Evolutionary conservation across 75 land plant genomes (phyloP).

Genomic region (Pinus taeda): DNA sequence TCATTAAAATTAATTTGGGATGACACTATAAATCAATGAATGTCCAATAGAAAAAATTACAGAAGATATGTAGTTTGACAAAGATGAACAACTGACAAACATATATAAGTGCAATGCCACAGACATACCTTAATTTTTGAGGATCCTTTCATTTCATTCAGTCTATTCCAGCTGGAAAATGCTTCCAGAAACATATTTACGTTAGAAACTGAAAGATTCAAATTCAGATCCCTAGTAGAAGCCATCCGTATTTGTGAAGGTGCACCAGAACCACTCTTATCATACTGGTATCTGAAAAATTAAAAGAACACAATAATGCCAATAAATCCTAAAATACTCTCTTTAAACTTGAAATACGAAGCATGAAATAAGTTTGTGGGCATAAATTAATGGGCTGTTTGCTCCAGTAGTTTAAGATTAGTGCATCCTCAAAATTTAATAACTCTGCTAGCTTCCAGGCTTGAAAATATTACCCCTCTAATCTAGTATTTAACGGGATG

Average conservation of each 20-base stretch:
- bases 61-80: background rate
- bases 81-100: background rate
- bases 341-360: background rate
- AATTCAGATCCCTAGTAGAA: constrained; percentile 66
- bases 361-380: background rate
- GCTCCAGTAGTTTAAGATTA: background rate
- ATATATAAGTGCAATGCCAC: background rate
- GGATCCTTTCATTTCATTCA: constrained; percentile 41
- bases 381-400: background rate
- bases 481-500: background rate
- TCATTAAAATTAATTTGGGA: too few relatives aligned
- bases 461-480: background rate
- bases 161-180: constrained; percentile 84
- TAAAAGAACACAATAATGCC: background rate
- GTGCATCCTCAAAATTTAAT: background rate
- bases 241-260: constrained; percentile 65
- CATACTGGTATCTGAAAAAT: constrained; percentile 50
- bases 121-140: constrained; percentile 27
- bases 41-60: background rate
- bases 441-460: background rate
- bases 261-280: constrained; percentile 39
- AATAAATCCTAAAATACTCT: background rate
- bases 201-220: constrained; percentile 83
- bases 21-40: too few relatives aligned
- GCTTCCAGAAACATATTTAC: constrained; percentile 89